Evolutionary conservation across 2,329 filamentous ascomycete species (phyloP), one percentile per base, ranked within the genome.

Genomic region (Xylariales sp.): DNA sequence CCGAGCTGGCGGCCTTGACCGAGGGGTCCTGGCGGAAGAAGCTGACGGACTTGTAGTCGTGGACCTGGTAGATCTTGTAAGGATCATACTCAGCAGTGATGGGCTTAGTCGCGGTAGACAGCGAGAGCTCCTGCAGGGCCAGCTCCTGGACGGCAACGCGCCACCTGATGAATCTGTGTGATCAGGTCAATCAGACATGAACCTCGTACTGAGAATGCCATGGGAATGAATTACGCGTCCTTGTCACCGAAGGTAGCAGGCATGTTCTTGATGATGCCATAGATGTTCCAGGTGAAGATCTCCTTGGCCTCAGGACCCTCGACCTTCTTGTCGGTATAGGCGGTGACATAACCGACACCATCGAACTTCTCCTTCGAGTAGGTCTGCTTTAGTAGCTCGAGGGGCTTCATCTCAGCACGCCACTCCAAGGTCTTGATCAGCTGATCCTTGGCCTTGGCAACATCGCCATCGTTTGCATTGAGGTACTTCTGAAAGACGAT

Each of bases 401-500:
- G 59, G 1, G 89, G 88, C 51, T 91, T 74, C 57, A 81, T 81
- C 58, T 83, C 71, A 64, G 85, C 86, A 46, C 91, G 81, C 88
- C 90, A 96, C 51, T 84, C 75, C 31, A 96, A 73, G 1, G 89
- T 90, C 55, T 84, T 81, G 44, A 69, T 72, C 32, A 97, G 78
- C 68, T 96, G 90, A 42, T 83, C 78, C 58, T 83, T 81, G 12
- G 90, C 87, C 58, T 82, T 82, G 40, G 72, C 70, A 5, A 88
- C 61, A 56, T 94, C 82, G 47, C 84, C 82, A 47, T 82, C 80
- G 61, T 96, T 96, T 60, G 90, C 91, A 52, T 90, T 87, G 42
- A 97, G 78, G 68, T 90, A 96, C 70, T 96, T 97, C 61, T 95
- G 88, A 36, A 96, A 73, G 38, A 96, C 78, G 53, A 95, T 82